Conservation (phyloP, 1,139 yeast species). For the Taphrina flavorubra region DNA sequence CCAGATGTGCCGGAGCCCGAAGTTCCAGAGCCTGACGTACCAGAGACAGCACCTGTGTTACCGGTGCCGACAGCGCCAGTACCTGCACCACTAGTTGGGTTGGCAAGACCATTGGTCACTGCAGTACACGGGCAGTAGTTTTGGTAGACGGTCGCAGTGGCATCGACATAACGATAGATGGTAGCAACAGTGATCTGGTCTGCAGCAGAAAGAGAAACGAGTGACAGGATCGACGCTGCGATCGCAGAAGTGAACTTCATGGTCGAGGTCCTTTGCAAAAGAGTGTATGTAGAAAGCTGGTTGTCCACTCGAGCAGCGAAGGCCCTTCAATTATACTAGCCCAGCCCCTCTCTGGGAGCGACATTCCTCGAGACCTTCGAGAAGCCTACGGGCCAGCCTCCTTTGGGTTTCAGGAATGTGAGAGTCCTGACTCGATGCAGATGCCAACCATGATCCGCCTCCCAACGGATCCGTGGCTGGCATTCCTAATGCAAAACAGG, state of each 20-base stretch:
- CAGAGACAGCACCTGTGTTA: not conserved
- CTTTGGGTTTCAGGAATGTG: conserved; percentile 12
- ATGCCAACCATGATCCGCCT: not conserved
- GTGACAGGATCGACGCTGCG: conserved; percentile 30
- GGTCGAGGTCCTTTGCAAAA: not conserved
- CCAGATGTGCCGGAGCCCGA: conserved; percentile 9
- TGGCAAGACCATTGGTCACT: not conserved
- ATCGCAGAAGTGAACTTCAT: conserved; percentile 30
- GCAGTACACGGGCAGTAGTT: conserved; percentile 30
- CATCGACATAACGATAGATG: conserved; percentile 32
- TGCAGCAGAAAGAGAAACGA: conserved; percentile 17
- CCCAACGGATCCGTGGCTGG: conserved; percentile 30
- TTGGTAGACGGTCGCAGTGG: conserved; percentile 37
- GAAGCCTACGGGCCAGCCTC: conserved; percentile 23
- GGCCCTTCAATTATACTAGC: conserved; percentile 6
- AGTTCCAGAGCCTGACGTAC: not conserved
- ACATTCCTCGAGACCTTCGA: conserved; percentile 24
- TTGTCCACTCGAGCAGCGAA: conserved; percentile 1
- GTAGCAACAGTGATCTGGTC: conserved; percentile 26
- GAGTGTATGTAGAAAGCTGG: conserved; percentile 10
- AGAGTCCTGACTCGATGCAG: conserved; percentile 1
- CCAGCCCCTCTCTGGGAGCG: not conserved
- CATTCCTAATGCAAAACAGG: conserved; percentile 10
- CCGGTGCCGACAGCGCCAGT: conserved; percentile 15
- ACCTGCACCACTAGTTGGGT: conserved; percentile 8